These are phyloP conservation scores for Boletus chippewaensis DNA, from an alignment of 1,284 basidiomycete genomes.

Conservation along the genomic window DNA sequence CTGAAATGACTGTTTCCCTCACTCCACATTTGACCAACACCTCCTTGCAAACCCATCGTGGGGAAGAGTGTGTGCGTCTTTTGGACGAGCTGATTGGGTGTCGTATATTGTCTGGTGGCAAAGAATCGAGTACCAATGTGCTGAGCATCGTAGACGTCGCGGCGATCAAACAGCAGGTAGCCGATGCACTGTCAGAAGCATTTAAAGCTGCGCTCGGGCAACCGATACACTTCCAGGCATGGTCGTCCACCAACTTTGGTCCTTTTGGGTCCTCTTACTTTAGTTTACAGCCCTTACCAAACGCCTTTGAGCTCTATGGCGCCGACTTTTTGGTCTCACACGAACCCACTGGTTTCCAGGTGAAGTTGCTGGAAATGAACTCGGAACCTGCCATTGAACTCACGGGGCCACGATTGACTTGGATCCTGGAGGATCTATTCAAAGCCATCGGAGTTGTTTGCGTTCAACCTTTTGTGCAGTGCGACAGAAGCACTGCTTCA, in stretches of 20 bases:
- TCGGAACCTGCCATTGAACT: constrained; percentile 95
- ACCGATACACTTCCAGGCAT: constrained; percentile 83
- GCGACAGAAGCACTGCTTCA: not conserved
- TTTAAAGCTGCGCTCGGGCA: constrained; percentile 83
- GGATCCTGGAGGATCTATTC: constrained; percentile 80
- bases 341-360: constrained; percentile 41
- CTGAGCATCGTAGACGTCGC: constrained; percentile 42
- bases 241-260: constrained; percentile 10
- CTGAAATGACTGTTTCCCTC: constrained; percentile 36
- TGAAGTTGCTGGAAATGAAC: constrained; percentile 87
- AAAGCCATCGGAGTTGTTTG: constrained; percentile 61
- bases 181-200: constrained; percentile 66
- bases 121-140: constrained; percentile 20
- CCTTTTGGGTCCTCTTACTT: not conserved
- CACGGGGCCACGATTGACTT: constrained; percentile 77
- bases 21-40: constrained; percentile 92
- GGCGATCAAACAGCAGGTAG: constrained; percentile 56
- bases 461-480: constrained; percentile 50
- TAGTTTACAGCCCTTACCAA: constrained; percentile 64
- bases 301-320: constrained; percentile 94
- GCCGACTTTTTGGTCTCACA: constrained; percentile 83
- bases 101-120: constrained; percentile 42
- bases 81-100: constrained; percentile 73
- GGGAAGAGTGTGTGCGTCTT: constrained; percentile 65
- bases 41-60: constrained; percentile 72